Evolutionary conservation across 108 stramenopile species (phyloP).

Genomic region (Conticribra weissflogii): DNA sequence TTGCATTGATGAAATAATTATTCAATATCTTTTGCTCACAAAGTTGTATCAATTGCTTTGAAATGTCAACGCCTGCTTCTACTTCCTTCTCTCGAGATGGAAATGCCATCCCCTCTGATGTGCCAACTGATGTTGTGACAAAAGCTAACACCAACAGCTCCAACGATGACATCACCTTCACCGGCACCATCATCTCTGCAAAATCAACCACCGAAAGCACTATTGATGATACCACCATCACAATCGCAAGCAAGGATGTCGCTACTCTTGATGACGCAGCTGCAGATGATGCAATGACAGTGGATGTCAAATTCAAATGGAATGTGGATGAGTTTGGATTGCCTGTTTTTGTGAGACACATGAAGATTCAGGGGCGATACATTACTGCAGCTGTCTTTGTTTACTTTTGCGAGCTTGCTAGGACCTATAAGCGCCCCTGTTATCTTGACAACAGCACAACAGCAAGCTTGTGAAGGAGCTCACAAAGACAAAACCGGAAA

Average conservation of each 20-base stretch:
- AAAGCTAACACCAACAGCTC: no score
- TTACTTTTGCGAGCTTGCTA: neutral
- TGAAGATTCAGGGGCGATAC: neutral
- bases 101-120: no score
- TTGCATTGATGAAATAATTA: no score
- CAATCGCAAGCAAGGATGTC: neutral
- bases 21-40: no score
- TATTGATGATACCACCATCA: neutral
- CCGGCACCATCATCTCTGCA: no score
- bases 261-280: neutral
- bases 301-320: no score
- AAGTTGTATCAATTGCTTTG: no score
- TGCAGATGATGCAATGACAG: no score
- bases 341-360: neutral
- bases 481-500: neutral
- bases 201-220: neutral
- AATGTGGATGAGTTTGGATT: neutral
- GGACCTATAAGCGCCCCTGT: neutral
- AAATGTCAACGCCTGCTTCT: no score
- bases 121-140: no score
- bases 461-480: neutral
- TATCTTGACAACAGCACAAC: neutral
- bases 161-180: no score
- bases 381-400: neutral
- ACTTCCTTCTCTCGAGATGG: no score